A percentile compares a stretch with the other conserved stretches of the same genome.
These are phyloP conservation scores for Trifolium subterraneum DNA, from an alignment of 306 rosid genomes.

Conservation along the genomic window DNA sequence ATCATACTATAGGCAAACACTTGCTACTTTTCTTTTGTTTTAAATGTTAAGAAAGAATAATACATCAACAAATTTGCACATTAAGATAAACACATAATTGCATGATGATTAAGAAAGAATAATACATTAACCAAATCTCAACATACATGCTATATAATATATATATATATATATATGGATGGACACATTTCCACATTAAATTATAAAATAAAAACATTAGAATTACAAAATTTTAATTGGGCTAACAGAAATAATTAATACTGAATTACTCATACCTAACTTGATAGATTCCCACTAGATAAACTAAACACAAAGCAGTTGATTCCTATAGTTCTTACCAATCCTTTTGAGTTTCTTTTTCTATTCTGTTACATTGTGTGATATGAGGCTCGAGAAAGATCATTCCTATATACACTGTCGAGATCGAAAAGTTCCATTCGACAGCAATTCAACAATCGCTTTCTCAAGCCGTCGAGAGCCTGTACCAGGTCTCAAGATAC, in stretches of 20 bases:
- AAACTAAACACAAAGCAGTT: constrained; percentile 30
- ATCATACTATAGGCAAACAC: no score
- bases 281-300: constrained; percentile 27
- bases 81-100: no score
- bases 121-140: neutral
- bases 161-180: no score
- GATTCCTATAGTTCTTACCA: constrained; percentile 34
- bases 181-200: neutral
- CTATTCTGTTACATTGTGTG: constrained; percentile 30
- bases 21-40: no score
- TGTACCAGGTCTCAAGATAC: constrained; percentile 78
- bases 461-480: constrained; percentile 84
- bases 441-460: constrained; percentile 64
- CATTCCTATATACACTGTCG: constrained; percentile 65
- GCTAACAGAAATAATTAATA: constrained; percentile 29
- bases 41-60: no score
- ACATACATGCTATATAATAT: neutral
- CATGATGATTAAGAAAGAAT: no score
- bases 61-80: no score
- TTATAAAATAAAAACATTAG: constrained; percentile 22
- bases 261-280: constrained; percentile 39
- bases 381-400: constrained; percentile 26
- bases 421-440: constrained; percentile 63
- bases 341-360: constrained; percentile 13
- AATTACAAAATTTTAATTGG: constrained; percentile 34